These are phyloP conservation scores for Diaporthe vexans DNA, from an alignment of 2,329 filamentous ascomycete species.

Conservation along the genomic window DNA sequence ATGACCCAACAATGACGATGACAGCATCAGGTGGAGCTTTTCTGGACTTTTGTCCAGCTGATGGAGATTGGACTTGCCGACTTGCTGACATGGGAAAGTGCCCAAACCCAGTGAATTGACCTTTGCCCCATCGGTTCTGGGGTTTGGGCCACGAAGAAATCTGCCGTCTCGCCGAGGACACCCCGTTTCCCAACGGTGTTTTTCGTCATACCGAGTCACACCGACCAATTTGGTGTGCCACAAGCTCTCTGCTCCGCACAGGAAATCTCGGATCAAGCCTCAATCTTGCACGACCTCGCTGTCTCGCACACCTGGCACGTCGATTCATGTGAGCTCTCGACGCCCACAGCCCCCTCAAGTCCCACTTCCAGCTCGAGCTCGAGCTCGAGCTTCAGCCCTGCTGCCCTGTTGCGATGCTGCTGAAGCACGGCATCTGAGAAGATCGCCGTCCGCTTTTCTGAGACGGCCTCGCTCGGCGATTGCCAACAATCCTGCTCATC, in stretches of 20 bases:
- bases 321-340: background rate
- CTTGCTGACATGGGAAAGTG: background rate
- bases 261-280: background rate
- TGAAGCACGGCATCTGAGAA: background rate
- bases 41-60: background rate
- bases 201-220: background rate
- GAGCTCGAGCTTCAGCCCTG: slow-evolving; percentile 30
- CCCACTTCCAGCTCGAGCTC: background rate
- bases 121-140: background rate
- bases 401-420: slow-evolving; percentile 7
- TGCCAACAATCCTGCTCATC: background rate
- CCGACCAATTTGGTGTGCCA: background rate
- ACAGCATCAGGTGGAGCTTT: background rate
- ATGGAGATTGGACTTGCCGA: background rate
- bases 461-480: background rate
- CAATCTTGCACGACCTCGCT: background rate
- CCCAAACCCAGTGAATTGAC: background rate
- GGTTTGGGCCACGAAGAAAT: background rate
- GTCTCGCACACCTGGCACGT: background rate
- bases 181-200: background rate
- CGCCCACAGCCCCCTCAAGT: background rate
- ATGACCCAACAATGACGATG: slow-evolving; percentile 18
- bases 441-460: background rate
- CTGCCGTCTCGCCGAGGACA: slow-evolving; percentile 17
- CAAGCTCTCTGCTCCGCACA: background rate